Conservation (phyloP, 2,329 filamentous ascomycete genomes). For the Coleophoma eucalyptorum region DNA sequence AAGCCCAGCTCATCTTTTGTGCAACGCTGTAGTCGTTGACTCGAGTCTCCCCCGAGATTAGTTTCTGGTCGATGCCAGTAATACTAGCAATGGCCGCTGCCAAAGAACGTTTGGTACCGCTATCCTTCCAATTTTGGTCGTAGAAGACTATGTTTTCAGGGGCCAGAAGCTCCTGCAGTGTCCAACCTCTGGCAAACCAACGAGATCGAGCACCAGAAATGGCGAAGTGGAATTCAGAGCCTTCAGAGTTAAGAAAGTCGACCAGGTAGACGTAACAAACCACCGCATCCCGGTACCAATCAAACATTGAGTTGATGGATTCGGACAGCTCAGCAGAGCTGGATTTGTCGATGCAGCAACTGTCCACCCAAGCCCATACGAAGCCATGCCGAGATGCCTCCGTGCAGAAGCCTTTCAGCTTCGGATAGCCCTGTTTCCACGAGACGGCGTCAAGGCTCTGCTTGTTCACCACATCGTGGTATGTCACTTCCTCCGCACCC, state of each 20-base stretch:
- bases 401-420: background rate
- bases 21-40: conserved; percentile 21
- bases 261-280: conserved; percentile 6
- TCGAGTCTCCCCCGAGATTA: conserved; percentile 13
- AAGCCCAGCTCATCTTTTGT: conserved; percentile 30
- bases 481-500: conserved; percentile 9
- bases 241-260: background rate
- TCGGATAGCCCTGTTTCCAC: conserved; percentile 2
- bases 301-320: conserved; percentile 6
- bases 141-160: conserved; percentile 17
- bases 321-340: conserved; percentile 6
- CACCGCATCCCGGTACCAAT: conserved; percentile 1
- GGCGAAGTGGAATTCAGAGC: background rate
- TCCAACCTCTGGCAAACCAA: conserved; percentile 5
- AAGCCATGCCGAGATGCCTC: background rate
- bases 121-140: conserved; percentile 10
- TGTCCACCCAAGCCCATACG: conserved; percentile 5
- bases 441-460: background rate
- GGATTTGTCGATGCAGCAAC: conserved; percentile 6
- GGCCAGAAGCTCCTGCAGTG: conserved; percentile 4
- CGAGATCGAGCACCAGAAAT: conserved; percentile 1
- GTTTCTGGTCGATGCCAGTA: background rate
- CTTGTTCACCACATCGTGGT: background rate
- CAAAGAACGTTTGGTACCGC: conserved; percentile 12
- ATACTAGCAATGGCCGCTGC: background rate